phyloP scores from a whole-genome alignment of 129 eudicot genomes.

The Lonicera japonica region DNA sequence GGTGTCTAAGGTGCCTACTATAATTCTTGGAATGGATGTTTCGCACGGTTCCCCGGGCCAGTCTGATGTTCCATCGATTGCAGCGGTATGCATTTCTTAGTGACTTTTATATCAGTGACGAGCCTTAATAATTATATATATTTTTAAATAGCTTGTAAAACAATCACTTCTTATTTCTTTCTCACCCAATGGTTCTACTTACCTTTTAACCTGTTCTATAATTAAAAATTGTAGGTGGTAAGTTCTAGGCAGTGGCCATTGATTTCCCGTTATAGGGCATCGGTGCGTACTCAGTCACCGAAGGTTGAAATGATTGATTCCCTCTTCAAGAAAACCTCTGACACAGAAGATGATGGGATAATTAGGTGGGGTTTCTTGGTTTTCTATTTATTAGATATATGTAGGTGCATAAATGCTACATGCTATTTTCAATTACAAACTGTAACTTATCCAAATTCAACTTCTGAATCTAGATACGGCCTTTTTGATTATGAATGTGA shows the following conservation, averaged over 20 bases:
- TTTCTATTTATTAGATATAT: not conserved
- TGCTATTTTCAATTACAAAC: too few relatives aligned
- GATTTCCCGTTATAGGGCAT: constrained; percentile 72
- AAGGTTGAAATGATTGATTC: constrained; percentile 71
- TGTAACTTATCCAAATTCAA: not conserved
- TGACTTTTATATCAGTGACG: not conserved
- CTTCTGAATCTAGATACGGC: too few relatives aligned
- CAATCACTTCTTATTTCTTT: too few relatives aligned
- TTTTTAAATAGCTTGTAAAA: too few relatives aligned
- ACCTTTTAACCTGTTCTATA: not conserved
- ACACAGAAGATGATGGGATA: constrained; percentile 66
- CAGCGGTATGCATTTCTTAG: constrained; percentile 41
- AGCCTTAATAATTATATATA: too few relatives aligned
- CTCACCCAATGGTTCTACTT: not conserved
- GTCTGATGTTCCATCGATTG: constrained; percentile 79
- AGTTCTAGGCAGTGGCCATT: constrained; percentile 75
- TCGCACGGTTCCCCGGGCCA: constrained; percentile 81
- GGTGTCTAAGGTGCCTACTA: constrained; percentile 60
- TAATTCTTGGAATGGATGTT: constrained; percentile 82
- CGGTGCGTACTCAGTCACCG: constrained; percentile 65
- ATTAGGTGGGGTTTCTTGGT: constrained; percentile 35
- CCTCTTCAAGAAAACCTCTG: constrained; percentile 51
- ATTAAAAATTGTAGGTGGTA: constrained; percentile 45
- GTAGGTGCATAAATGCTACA: not conserved
- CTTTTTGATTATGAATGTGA: too few relatives aligned